Conservation (phyloP, 2,329 filamentous ascomycete species). For the Aspergillus alliaceus region DNA sequence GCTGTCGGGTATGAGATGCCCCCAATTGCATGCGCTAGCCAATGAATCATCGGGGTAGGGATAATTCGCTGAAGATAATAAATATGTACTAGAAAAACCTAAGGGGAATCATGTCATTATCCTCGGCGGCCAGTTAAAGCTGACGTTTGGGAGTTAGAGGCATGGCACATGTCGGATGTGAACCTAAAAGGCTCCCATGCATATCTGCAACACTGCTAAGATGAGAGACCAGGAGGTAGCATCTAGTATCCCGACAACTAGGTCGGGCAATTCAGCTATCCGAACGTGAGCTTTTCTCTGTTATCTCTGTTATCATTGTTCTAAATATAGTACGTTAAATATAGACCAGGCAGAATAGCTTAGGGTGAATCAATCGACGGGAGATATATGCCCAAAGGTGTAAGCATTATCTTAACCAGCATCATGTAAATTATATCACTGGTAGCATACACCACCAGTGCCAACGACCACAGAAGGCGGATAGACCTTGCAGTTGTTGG, state of each 20-base stretch:
- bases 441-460: background rate
- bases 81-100: too few species aligned
- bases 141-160: too few species aligned
- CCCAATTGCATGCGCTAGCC: background rate
- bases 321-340: background rate
- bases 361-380: background rate
- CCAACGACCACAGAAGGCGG: background rate
- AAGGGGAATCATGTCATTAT: too few species aligned
- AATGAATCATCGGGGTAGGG: background rate
- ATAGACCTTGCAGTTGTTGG: background rate
- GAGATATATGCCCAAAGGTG: background rate
- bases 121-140: too few species aligned
- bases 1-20: background rate
- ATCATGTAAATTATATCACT: too few species aligned
- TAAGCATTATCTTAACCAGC: too few species aligned
- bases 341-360: background rate
- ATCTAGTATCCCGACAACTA: too few species aligned
- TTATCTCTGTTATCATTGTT: background rate
- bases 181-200: background rate
- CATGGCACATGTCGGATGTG: too few species aligned
- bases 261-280: too few species aligned
- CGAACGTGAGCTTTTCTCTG: too few species aligned
- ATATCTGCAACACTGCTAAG: background rate
- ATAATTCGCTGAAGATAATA: background rate
- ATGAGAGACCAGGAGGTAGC: background rate